Percentiles rank a stretch among this genome's conserved stretches.
Evolutionary conservation across 2,329 filamentous ascomycete genomes (phyloP).

Genomic region (Chaetomiaceae sp.): DNA sequence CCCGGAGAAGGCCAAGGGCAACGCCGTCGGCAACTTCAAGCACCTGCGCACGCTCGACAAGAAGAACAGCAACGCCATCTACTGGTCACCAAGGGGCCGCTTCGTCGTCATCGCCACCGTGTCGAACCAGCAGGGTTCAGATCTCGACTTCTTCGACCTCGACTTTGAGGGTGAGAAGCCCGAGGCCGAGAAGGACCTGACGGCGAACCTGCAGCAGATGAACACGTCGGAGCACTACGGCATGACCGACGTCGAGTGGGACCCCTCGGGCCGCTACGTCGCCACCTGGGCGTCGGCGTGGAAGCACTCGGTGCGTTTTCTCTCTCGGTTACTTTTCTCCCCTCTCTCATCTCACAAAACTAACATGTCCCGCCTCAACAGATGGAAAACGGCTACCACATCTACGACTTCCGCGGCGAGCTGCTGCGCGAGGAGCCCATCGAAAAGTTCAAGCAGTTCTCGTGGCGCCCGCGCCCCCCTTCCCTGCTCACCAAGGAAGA

Average conservation of each 20-base stretch:
- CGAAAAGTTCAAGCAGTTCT: conserved; percentile 96
- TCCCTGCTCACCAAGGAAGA: conserved; percentile 95
- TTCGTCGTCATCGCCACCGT: conserved; percentile 95
- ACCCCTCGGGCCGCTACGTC: conserved; percentile 90
- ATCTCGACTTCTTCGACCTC: conserved; percentile 95
- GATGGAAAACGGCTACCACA: conserved; percentile 99
- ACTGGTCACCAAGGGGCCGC: conserved; percentile 94
- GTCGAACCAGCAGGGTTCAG: conserved; percentile 85
- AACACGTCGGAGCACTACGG: conserved; percentile 93
- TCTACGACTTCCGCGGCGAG: conserved; percentile 94
- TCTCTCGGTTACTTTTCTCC: neutral
- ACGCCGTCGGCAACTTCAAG: conserved; percentile 86
- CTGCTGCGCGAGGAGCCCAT: conserved; percentile 84
- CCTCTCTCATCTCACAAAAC: neutral
- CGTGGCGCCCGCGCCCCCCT: conserved; percentile 86
- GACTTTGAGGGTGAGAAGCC: conserved; percentile 97
- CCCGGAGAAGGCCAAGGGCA: conserved; percentile 86
- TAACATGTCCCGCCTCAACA: conserved; percentile 35
- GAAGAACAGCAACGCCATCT: conserved; percentile 99
- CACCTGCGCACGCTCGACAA: conserved; percentile 92
- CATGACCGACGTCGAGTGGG: conserved; percentile 97
- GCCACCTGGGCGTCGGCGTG: conserved; percentile 89
- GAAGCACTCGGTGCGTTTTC: conserved; percentile 79
- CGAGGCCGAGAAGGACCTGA: conserved; percentile 87
- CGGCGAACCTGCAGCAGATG: conserved; percentile 93